A percentile compares a stretch with the other conserved stretches of the same genome.
Evolutionary conservation across 129 eudicot species (phyloP).

Genomic region (Kitagawia praeruptora): DNA sequence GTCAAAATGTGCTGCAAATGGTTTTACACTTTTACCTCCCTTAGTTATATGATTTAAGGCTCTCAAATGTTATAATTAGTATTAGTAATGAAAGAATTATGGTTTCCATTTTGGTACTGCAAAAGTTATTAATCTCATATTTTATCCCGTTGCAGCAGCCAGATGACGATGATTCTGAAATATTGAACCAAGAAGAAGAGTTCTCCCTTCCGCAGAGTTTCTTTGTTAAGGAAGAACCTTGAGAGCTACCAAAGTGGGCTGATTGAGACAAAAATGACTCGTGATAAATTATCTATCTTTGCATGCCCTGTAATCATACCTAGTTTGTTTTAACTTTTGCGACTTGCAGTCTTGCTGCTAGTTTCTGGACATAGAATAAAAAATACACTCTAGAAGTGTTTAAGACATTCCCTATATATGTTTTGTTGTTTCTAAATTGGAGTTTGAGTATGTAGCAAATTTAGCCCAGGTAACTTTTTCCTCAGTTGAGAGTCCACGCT

Average conservation of each 20-base stretch:
- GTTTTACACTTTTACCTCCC: not conserved
- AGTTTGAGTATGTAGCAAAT: not conserved
- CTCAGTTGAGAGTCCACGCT: too few species aligned
- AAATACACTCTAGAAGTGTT: not conserved
- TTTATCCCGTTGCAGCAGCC: slow-evolving; percentile 41
- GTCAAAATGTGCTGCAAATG: not conserved
- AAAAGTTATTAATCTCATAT: not conserved
- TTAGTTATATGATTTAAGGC: not conserved
- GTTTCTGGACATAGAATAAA: not conserved
- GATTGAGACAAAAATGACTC: not conserved
- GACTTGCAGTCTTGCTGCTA: not conserved
- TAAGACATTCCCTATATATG: not conserved
- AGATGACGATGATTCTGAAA: slow-evolving; percentile 67
- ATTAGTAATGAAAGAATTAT: not conserved
- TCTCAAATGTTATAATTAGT: not conserved
- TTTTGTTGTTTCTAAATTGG: not conserved
- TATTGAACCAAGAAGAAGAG: slow-evolving; percentile 67
- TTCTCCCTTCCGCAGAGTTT: slow-evolving; percentile 77
- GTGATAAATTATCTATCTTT: not conserved
- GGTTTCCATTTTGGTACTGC: not conserved
- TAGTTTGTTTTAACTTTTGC: not conserved
- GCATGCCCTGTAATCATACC: not conserved
- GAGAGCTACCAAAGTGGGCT: slow-evolving; percentile 15
- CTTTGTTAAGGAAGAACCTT: slow-evolving; percentile 64
- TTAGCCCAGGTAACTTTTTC: not conserved